A percentile compares a stretch with the other conserved stretches of the same genome.
phyloP scores from a whole-genome alignment of 2,329 filamentous ascomycete genomes.

The Calonectria honghensis region DNA sequence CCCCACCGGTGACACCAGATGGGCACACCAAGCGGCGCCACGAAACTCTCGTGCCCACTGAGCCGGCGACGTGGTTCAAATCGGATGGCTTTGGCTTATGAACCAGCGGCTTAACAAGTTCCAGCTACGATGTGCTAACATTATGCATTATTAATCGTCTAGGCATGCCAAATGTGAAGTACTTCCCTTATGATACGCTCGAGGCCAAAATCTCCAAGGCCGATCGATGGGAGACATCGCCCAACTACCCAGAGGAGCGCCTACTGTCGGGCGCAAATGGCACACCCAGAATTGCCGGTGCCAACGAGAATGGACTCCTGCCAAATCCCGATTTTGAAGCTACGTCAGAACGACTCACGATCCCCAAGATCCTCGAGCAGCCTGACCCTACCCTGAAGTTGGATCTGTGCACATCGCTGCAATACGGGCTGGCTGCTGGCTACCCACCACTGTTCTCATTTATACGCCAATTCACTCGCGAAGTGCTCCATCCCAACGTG shows the following conservation, averaged over 20 bases:
- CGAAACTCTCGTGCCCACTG: constrained; percentile 26
- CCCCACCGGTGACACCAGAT: constrained; percentile 9
- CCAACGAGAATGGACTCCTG: constrained; percentile 28
- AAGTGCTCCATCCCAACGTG: constrained; percentile 86
- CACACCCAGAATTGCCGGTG: constrained; percentile 10
- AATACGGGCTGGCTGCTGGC: constrained; percentile 89
- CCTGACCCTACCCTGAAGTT: constrained; percentile 80
- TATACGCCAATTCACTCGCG: constrained; percentile 84
- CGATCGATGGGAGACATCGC: constrained; percentile 82
- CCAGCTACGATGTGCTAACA: constrained; percentile 37
- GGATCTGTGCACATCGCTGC: constrained; percentile 86
- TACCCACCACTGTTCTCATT: constrained; percentile 87
- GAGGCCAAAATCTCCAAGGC: constrained; percentile 87
- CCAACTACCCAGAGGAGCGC: constrained; percentile 67
- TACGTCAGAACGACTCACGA: constrained; percentile 73
- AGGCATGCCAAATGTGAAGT: constrained; percentile 87
- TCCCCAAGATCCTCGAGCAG: constrained; percentile 80
- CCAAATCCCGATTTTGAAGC: constrained; percentile 60
- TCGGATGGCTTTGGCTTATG: not conserved
- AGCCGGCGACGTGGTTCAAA: constrained; percentile 1
- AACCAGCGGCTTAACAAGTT: not conserved
- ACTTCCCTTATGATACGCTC: constrained; percentile 94
- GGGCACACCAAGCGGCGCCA: constrained; percentile 1
- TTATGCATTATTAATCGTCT: constrained; percentile 7
- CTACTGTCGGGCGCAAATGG: constrained; percentile 2